Conservation (phyloP, 495 filamentous ascomycete genomes). For the Aspergillus olivimuriae region DNA sequence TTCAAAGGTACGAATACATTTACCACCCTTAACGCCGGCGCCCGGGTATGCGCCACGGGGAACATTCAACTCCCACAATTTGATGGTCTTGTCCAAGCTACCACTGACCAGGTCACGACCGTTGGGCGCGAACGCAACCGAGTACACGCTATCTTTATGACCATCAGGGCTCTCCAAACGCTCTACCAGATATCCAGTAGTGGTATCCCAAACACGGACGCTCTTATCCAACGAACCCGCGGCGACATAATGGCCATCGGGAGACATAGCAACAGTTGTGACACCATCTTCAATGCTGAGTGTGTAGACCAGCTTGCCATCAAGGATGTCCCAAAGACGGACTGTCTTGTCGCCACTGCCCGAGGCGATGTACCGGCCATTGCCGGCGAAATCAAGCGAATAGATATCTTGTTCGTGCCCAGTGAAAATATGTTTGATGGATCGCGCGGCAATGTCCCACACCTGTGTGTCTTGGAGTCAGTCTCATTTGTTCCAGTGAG, state of each 20-base stretch:
- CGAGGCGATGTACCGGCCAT: conserved; percentile 82
- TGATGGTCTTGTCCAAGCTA: conserved; percentile 90
- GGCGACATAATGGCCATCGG: conserved; percentile 78
- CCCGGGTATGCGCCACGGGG: conserved; percentile 57
- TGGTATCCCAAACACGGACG: conserved; percentile 82
- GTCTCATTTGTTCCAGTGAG: conserved; percentile 2
- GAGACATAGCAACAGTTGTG: conserved; percentile 87
- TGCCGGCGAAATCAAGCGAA: conserved; percentile 83
- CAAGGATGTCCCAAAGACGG: conserved; percentile 81
- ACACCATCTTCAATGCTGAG: conserved; percentile 86
- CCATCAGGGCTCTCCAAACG: conserved; percentile 80
- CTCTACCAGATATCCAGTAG: conserved; percentile 73
- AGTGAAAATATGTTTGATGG: conserved; percentile 73
- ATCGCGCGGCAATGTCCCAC: conserved; percentile 73
- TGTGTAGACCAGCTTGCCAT: conserved; percentile 63
- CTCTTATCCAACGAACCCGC: conserved; percentile 88
- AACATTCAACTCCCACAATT: conserved; percentile 83
- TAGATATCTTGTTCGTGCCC: conserved; percentile 94
- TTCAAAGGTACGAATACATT: conserved; percentile 84
- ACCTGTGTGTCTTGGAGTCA: conserved; percentile 46
- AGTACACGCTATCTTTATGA: conserved; percentile 90
- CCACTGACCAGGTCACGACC: conserved; percentile 83
- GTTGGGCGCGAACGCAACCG: conserved; percentile 83
- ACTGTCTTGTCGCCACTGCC: conserved; percentile 85
- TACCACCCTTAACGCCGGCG: conserved; percentile 62